Evolutionary conservation across 2,329 filamentous ascomycete genomes (phyloP), one percentile per base, ranked within the genome.

Genomic region (Clarireedia monteithiana): DNA sequence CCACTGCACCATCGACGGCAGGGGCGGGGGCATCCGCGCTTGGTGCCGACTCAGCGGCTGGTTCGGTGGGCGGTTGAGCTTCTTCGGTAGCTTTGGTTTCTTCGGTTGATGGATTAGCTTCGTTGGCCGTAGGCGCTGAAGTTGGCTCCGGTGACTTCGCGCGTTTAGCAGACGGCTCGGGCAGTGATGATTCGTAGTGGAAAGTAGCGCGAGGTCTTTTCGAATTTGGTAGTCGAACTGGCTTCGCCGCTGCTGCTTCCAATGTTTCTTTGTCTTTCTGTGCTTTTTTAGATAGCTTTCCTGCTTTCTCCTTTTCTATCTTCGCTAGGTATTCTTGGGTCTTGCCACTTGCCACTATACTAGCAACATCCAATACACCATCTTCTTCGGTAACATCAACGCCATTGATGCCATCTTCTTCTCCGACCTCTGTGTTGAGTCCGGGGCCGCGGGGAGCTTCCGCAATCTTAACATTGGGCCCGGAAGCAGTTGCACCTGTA

Each of bases 241-340:
- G 75, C 69, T 80, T 86, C 15, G 80, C 77, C 6, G 77, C 71
- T 9, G 71, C 73, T 17, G 73, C 68, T 50, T 81, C 78, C 2
- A 66, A 67, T 39, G 72, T 74, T 30, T 84, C 79, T 7, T 59
- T 62, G 14, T 72, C 74, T 30, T 84, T 81, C 65, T 82, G 79
- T 38, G 64, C 65, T 38, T 79, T 79, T 63, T 85, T 83, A 1
- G 39, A 50, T 40, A 46, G 47, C 20, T 53, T 56, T 40, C 34
- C 36, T n/a, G 48, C 54, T 76, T 89, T 91, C 67, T 91, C 87
- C 68, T 84, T 87, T 67, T 92, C 88, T 69, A 89, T 90, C 72
- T 89, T 88, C 9, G 88, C 89, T 5, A 94, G 74, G 64, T 91
- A 92, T 65, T 94, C 89, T 63, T 84, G 83, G 63, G 89, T 89